Conservation (phyloP, 495 filamentous ascomycete genomes). For the Entonaema liquescens region DNA sequence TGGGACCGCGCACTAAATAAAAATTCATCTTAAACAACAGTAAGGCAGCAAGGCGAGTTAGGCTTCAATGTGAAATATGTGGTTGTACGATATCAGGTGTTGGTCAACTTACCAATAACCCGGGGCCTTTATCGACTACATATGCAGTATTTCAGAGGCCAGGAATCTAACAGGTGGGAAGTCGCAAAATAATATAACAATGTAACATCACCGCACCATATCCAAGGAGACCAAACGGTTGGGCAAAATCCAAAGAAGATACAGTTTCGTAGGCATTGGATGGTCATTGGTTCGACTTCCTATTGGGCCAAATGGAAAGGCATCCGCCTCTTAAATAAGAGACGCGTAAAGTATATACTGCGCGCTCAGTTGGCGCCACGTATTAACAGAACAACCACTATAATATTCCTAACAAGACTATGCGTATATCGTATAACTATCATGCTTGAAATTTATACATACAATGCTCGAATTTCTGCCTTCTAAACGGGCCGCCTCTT, state of each 20-base stretch:
- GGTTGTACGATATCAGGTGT: not conserved
- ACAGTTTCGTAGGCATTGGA: no score
- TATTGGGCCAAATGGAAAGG: no score
- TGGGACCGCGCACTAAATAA: not conserved
- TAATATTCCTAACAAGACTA: no score
- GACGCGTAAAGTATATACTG: no score
- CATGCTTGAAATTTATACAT: no score
- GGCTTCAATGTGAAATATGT: not conserved
- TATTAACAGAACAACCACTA: no score
- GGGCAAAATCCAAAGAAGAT: not conserved
- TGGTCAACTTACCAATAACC: not conserved
- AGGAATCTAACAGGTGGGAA: not conserved
- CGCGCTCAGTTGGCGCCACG: no score
- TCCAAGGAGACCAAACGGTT: not conserved
- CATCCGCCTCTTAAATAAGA: no score
- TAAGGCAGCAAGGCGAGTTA: not conserved
- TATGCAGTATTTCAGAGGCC: not conserved
- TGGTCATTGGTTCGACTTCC: no score
- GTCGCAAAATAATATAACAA: not conserved
- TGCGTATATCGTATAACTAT: no score
- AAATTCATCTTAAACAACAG: not conserved
- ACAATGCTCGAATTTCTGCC: no score
- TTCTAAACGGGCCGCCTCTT: no score
- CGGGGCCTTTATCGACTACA: not conserved
- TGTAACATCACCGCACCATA: not conserved